phyloP scores from a whole-genome alignment of 352 stramenopile species.

The Bremia lactucae region DNA sequence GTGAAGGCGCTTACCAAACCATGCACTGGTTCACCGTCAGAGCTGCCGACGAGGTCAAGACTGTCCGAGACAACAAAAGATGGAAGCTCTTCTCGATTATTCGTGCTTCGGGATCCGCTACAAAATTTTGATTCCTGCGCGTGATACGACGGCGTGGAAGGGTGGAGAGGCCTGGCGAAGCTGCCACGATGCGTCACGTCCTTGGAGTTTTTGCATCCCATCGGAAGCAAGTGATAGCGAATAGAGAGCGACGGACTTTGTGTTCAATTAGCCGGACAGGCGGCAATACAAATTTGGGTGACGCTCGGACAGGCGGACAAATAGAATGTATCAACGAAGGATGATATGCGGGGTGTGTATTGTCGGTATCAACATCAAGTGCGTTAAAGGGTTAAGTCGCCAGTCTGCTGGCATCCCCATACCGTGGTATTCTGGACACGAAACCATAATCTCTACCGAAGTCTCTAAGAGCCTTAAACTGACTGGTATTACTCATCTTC shows the following conservation, averaged over 20 bases:
- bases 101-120: slow-evolving; percentile 19
- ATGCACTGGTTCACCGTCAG: slow-evolving; percentile 45
- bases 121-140: slow-evolving; percentile 8
- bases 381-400: too few relatives aligned
- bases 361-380: too few relatives aligned
- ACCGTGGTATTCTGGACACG: slow-evolving; percentile 4
- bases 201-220: slow-evolving; percentile 64
- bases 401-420: slow-evolving; percentile 8
- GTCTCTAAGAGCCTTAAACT: not conserved
- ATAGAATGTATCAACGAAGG: too few relatives aligned
- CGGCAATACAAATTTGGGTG: not conserved
- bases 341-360: too few relatives aligned
- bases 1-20: slow-evolving; percentile 50
- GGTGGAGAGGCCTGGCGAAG: slow-evolving; percentile 12
- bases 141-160: slow-evolving; percentile 25
- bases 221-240: slow-evolving; percentile 4
- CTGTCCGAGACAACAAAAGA: slow-evolving; percentile 40
- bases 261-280: slow-evolving; percentile 8
- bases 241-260: not conserved
- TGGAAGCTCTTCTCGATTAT: slow-evolving; percentile 26
- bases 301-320: slow-evolving; percentile 14
- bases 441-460: slow-evolving; percentile 18
- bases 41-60: slow-evolving; percentile 31
- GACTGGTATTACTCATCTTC: too few relatives aligned
- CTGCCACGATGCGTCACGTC: slow-evolving; percentile 11